Evolutionary conservation across 768 basidiomycete genomes (phyloP).

Genomic region (Lanmaoa pseudosensibilis): DNA sequence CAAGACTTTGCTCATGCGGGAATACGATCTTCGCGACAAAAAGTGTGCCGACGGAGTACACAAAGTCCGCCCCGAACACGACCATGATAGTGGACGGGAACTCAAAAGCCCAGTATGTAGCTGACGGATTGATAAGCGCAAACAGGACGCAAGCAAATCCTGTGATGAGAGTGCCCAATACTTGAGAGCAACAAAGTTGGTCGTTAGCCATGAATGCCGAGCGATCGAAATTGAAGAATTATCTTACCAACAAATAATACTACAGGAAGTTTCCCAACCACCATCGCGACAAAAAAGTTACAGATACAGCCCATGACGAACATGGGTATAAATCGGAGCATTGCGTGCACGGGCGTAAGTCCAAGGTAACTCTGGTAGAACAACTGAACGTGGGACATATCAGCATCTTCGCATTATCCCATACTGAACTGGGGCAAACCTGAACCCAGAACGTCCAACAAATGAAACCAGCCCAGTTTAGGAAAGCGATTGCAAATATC

Average conservation of each 20-base stretch:
- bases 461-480: constrained; percentile 60
- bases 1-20: constrained; percentile 72
- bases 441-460: constrained; percentile 54
- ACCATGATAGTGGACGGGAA: constrained; percentile 66
- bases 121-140: constrained; percentile 57
- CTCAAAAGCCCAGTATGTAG: constrained; percentile 71
- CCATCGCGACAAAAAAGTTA: constrained; percentile 63
- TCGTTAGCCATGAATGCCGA: not conserved
- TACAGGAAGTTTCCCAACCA: constrained; percentile 55
- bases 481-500: constrained; percentile 61
- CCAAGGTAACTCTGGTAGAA: constrained; percentile 69
- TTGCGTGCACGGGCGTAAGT: constrained; percentile 56
- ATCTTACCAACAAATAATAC: constrained; percentile 55
- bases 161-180: constrained; percentile 58
- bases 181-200: constrained; percentile 27
- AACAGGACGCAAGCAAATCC: constrained; percentile 60
- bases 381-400: constrained; percentile 39
- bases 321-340: constrained; percentile 72
- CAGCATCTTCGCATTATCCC: not conserved
- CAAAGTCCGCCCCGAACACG: constrained; percentile 78
- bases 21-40: constrained; percentile 69
- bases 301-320: constrained; percentile 61
- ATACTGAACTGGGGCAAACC: constrained; percentile 21
- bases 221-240: too few relatives aligned
- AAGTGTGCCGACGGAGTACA: constrained; percentile 69